Evolutionary conservation across 2,329 filamentous ascomycete species (phyloP).

Genomic region (Leptographium lundbergii): DNA sequence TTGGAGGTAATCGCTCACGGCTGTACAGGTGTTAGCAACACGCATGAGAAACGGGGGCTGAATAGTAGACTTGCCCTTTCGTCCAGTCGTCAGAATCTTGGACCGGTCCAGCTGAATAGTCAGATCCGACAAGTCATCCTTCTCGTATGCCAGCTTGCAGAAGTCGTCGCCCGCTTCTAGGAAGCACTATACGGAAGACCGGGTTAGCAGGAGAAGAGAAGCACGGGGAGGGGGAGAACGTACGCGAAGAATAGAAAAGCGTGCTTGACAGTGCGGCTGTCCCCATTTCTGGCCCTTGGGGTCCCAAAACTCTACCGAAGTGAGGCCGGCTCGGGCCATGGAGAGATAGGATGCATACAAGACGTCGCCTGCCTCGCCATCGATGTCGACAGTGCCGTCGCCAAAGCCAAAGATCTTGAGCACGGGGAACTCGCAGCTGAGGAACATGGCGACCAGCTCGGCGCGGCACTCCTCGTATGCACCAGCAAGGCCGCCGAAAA

Average conservation of each 20-base stretch:
- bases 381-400: conserved; percentile 59
- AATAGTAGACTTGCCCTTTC: conserved; percentile 36
- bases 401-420: conserved; percentile 88
- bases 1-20: conserved; percentile 77
- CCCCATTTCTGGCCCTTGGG: conserved; percentile 86
- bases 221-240: background rate
- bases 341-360: conserved; percentile 79
- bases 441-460: conserved; percentile 84
- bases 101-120: conserved; percentile 71
- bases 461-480: conserved; percentile 92
- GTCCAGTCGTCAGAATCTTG: conserved; percentile 75
- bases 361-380: conserved; percentile 70
- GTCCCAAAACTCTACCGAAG: conserved; percentile 88
- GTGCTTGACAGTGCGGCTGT: conserved; percentile 81
- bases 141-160: conserved; percentile 63
- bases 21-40: conserved; percentile 20
- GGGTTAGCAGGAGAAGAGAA: conserved; percentile 2
- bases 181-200: conserved; percentile 43
- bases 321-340: conserved; percentile 88
- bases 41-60: background rate
- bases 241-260: conserved; percentile 68
- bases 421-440: conserved; percentile 79
- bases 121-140: conserved; percentile 66
- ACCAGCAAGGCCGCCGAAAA: conserved; percentile 78
- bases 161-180: conserved; percentile 77